Conservation (phyloP, 495 filamentous ascomycete genomes). For the Sordaria brevicollis region DNA sequence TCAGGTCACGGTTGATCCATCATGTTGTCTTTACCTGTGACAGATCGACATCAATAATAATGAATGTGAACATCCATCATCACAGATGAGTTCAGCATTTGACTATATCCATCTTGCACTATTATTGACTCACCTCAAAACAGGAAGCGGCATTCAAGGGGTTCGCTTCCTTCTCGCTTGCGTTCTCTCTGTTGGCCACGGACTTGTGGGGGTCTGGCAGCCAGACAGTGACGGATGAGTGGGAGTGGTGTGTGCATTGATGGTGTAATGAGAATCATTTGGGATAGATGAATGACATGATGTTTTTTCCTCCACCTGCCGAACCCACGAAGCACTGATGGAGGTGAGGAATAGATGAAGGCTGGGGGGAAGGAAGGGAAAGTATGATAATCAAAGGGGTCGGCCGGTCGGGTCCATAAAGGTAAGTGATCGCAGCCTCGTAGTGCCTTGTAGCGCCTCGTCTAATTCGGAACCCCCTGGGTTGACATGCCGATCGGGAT, state of each 20-base stretch:
- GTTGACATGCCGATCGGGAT: not conserved
- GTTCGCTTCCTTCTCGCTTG: too few relatives aligned
- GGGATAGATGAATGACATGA: not conserved
- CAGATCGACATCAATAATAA: not conserved
- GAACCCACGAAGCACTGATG: not conserved
- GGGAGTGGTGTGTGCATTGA: too few relatives aligned
- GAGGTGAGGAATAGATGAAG: not conserved
- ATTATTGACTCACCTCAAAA: not conserved
- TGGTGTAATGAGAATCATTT: not conserved
- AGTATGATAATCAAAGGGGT: not conserved
- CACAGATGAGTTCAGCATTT: not conserved
- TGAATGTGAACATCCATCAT: not conserved
- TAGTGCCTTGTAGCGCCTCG: not conserved
- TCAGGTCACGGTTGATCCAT: not conserved
- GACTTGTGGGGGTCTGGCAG: not conserved
- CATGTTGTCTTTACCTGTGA: not conserved
- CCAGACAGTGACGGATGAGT: not conserved
- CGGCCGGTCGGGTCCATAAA: not conserved
- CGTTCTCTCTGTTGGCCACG: not conserved
- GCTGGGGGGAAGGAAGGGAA: not conserved
- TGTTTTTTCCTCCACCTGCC: not conserved
- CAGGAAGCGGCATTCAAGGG: not conserved
- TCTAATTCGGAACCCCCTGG: not conserved
- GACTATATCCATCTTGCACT: not conserved
- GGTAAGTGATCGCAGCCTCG: not conserved